Evolutionary conservation across 768 basidiomycete species (phyloP), one percentile per base, ranked within the genome.

Genomic region (Phaeolepiota aurea): DNA sequence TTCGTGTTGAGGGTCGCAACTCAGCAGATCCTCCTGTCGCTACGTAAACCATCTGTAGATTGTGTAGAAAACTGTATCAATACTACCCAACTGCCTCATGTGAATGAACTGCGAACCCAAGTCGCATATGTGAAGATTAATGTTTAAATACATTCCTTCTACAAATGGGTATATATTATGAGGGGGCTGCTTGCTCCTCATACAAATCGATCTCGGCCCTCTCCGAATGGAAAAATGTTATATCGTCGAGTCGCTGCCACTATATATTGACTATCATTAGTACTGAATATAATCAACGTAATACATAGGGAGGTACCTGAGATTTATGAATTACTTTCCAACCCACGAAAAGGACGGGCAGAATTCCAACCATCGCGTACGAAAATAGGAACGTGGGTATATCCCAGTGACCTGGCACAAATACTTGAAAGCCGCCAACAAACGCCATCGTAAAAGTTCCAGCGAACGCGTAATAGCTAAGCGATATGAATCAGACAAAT

Each of bases 1-100:
- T 82, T 43, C 85, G 88, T 35, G 71, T 76, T 20, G 70, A 70
- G 45, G 76, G 76, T 15, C 71, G 64, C 32, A 71, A 57, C 42
- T 76, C 82, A 31, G 63, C 74, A 16, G 67, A 80, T 42, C 62
- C 71, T 19, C 69, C 72, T 40, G 56, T 48, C 35, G 54, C 59
- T 32, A 47, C 57, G 32, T 60, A 44, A 38, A 15, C 28, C 28
- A 33, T 32, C 32, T 21, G 14, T 39, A 25, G 12, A n/a, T n/a
- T 38, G 28, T 41, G 31, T 10, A 35, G 15, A 23, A 37, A 21
- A 19, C 21, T 46, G 44, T 46, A 42, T 9, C 34, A 45, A 2
- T 37, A 45, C 23, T n/a, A 28, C 7, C 7, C 25, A 7, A 28
- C 7, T n/a, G 25, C 25, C n/a, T 28, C n/a, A 7, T 28, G 25